Base-by-base conservation (phyloP, 176 grass and related monocot genomes). In the Carex cristatella region DNA sequence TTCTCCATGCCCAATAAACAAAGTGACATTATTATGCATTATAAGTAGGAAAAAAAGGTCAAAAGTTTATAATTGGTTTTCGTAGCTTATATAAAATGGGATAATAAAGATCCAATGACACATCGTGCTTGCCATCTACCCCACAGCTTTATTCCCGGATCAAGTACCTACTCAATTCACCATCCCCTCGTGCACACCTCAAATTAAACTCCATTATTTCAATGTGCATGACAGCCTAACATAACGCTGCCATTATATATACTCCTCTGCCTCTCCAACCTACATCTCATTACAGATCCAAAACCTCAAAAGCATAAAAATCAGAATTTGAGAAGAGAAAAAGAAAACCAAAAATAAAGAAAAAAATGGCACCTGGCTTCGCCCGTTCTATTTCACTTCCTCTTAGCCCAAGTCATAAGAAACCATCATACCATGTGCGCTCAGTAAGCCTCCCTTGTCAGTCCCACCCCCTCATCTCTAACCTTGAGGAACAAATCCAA, bases 401-500 rank as follows among this genome's bases (percentile, higher is more conserved):
- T 0, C 30, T 92, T 8, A 90, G 85, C 58, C 83, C 88, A 55
- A 84, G 44, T 6, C 48, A 84, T 8, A 78, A 81, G 4, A 44
- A 67, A 38, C 18, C 83, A 5, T 46, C 61, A 1, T 63, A 61
- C 46, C 92, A 94, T 57, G 65, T 64, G 5, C 89, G 85, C 4
- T 91, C 92, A 61, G n/a, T 70, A n/a, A 94, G 89, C 79, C 85
- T 94, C 0, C 91, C 91, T 0, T 85, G 87, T 69, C 81, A 31
- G 53, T 85, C 89, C 23, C 87, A 93, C 78, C 89, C 92, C 16
- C 65, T 86, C 4, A 80, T 89, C 7, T 65, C 79, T 2, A 53
- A 94, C 66, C 87, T 94, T 12, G 72, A 84, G 0, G 8, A 14
- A 30, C 57, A 79, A 4, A 86, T 87, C 63, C 35, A 12, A 65